Evolutionary conservation across 2,329 filamentous ascomycete genomes (phyloP), one percentile per base, ranked within the genome.

Genomic region (Cordyceps cicadae): DNA sequence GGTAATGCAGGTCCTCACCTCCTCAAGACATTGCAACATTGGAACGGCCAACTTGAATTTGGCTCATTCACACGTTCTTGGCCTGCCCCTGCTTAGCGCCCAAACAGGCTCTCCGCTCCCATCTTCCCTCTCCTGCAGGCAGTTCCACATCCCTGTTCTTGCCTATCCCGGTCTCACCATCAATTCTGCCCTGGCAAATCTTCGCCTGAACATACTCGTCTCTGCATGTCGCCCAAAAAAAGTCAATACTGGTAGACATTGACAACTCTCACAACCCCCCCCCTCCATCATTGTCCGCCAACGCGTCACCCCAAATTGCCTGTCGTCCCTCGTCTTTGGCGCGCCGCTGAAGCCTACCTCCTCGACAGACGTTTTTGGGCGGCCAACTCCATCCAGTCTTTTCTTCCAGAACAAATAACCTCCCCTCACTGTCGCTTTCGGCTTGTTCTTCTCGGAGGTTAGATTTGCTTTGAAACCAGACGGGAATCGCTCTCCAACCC

Each of bases 311-410:
- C 29, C 29, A 3, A 3, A 60, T 43, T 37, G 39, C 41, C 34
- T 21, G 5, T n/a, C 24, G 19, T 41, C 12, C 34, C 26, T 24
- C 24, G 5, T 37, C 37, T 21, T 19, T 54, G 57, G 57, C 49
- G 57, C 50, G 49, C 49, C 50, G 26, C 29, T 8, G 39, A 29
- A 24, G 45, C 29, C n/a, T 39, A 26, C 50, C 29, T 46, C 37
- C 49, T 59, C 41, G 29, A 29, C 29, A n/a, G 57, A 53, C 49
- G 34, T 12, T 39, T 21, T 41, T 24, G 57, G 37, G 49, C 37
- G 49, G 26, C 50, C 52, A 29, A 49, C 50, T 60, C 41, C 43
- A 60, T 54, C 29, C 58, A 49, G 21, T 60, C 60, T 59, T 60
- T 59, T 63, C 48, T 58, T 48, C 37, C 59, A 34, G 61, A 26